phyloP scores from a whole-genome alignment of 495 filamentous ascomycete species.

The Pyrenula aspistea region DNA sequence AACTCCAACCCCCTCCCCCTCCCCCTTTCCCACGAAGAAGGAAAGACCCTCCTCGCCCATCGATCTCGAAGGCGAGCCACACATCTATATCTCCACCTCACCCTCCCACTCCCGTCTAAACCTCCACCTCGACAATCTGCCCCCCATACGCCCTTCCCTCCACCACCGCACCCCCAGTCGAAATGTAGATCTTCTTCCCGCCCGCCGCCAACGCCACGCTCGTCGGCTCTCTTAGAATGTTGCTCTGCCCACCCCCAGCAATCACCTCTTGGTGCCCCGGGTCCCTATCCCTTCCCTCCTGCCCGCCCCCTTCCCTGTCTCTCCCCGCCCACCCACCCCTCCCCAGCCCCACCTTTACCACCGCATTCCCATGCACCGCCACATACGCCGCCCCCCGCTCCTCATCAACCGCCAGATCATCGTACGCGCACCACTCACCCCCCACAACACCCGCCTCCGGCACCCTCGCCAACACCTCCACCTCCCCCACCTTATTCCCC shows the following conservation, averaged over 20 bases:
- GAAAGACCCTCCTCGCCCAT: no score
- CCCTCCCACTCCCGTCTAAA: no score
- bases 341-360: slow-evolving; percentile 12
- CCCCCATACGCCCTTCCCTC: slow-evolving; percentile 6
- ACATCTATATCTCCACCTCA: no score
- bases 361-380: slow-evolving; percentile 11
- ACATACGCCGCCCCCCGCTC: slow-evolving; percentile 14
- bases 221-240: slow-evolving; percentile 13
- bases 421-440: slow-evolving; percentile 4
- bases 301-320: no score
- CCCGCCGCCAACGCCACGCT: slow-evolving; percentile 14
- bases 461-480: slow-evolving; percentile 11
- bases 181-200: slow-evolving; percentile 8
- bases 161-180: slow-evolving; percentile 6
- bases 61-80: no score
- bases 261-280: slow-evolving; percentile 14
- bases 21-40: no score
- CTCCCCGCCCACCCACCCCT: no score
- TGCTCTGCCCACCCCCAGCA: slow-evolving; percentile 11
- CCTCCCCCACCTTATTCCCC: slow-evolving; percentile 11
- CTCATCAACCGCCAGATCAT: slow-evolving; percentile 24
- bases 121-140: slow-evolving; percentile 4
- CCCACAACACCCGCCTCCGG: not conserved
- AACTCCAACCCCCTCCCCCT: no score
- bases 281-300: no score